Evolutionary conservation across 2,329 filamentous ascomycete genomes (phyloP), one percentile per base, ranked within the genome.

Genomic region (Plectosphaerella sp.): DNA sequence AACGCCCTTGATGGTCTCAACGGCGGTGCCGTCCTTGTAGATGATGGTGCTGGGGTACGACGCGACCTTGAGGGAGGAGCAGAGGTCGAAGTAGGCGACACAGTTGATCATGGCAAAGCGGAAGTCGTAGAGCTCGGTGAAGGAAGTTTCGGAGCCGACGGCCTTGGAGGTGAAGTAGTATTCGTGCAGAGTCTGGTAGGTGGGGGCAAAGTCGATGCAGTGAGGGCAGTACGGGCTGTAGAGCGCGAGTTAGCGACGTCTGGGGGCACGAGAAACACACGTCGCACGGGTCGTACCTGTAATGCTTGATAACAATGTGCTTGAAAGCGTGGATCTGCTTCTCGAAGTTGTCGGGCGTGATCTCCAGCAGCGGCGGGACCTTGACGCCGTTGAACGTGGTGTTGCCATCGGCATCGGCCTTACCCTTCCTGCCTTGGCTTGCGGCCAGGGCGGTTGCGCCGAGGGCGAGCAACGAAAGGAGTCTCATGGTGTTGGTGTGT

Each of bases 131-230:
- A 85, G 94, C 51, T 86, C 78, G 33, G 86, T 84, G 64, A 97
- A 97, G 25, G 72, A 70, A 41, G 78, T 72, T 72, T 82, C 57
- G 67, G 76, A 61, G 73, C 80, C 59, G 72, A 75, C 61, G 15
- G 88, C 87, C 62, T 91, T 86, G 37, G 90, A 94, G 37, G 92
- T 97, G 73, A 90, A 76, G 74, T 97, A 99, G 70, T 86, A 97
- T 73, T 99, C 94, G 77, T 97, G 96, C 14, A 93, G 71, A 5
- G 92, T 97, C 71, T 97, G 91, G 77, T 84, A 97, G 48, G 83
- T 86, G 8, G 94, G 94, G 49, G 89, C 91, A 63, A 91, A 89
- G 48, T 80, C 76, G 66, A 80, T 79, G 73, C 92, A 97, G 69
- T 96, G 91, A 46, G 78, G 79, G 69, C 81, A 84, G 58, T 75